These are phyloP conservation scores for Epichloe sp. DNA, from an alignment of 2,329 filamentous ascomycete species.

Conservation along the genomic window DNA sequence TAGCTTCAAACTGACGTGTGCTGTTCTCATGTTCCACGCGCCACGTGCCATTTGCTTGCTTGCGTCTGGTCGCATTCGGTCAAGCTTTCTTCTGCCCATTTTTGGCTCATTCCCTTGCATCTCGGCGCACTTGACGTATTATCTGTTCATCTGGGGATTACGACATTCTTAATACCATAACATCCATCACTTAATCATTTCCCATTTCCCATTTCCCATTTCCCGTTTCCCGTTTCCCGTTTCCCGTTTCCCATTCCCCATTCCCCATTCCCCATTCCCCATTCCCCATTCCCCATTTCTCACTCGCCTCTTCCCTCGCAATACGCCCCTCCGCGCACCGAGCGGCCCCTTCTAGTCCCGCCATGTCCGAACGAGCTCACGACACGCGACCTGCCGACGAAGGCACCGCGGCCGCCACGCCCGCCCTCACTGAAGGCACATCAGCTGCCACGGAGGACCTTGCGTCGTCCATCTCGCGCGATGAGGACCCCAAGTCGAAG, in stretches of 20 bases:
- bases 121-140: neutral
- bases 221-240: too few species aligned
- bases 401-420: neutral
- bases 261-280: too few species aligned
- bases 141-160: neutral
- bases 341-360: neutral
- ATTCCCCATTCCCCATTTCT: too few species aligned
- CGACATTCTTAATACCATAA: neutral
- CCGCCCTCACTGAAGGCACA: conserved; percentile 6
- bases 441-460: conserved; percentile 7
- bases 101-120: neutral
- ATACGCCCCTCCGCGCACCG: neutral
- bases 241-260: neutral
- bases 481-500: conserved; percentile 34
- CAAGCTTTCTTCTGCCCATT: neutral
- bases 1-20: too few species aligned
- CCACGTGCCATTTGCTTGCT: neutral
- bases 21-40: neutral
- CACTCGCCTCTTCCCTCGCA: neutral
- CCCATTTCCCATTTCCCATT: too few species aligned
- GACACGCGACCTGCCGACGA: conserved; percentile 11
- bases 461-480: conserved; percentile 17
- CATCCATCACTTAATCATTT: neutral
- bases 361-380: conserved; percentile 12
- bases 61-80: neutral